Conservation (phyloP, 371 early-diverging fungal genomes). For the Chytridium lagenaria region DNA sequence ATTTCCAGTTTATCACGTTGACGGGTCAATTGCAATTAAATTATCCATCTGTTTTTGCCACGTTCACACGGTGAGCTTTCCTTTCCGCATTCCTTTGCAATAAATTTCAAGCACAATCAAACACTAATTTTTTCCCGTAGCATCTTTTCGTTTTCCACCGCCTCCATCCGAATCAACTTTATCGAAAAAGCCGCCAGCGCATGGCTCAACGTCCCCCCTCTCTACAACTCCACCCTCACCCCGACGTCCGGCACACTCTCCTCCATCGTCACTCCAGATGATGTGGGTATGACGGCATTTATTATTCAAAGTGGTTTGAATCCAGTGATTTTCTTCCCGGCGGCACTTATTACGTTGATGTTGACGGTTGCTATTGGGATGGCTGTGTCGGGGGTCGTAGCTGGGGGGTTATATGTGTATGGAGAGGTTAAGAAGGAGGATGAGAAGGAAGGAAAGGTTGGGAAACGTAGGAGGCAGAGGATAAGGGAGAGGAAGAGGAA, state of each 20-base stretch:
- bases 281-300: slow-evolving; percentile 23
- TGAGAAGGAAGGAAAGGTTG: slow-evolving; percentile 10
- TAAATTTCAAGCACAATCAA: neutral
- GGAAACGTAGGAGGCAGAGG: neutral
- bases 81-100: no score
- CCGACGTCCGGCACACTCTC: neutral
- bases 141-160: slow-evolving; percentile 21
- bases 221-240: neutral
- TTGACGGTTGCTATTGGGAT: neutral
- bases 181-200: neutral
- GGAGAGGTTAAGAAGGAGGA: slow-evolving; percentile 1
- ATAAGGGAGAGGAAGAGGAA: neutral
- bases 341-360: slow-evolving; percentile 10
- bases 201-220: neutral
- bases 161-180: slow-evolving; percentile 5
- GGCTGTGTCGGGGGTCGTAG: slow-evolving; percentile 7
- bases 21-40: slow-evolving; percentile 26
- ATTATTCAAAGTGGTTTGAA: neutral
- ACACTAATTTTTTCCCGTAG: no score
- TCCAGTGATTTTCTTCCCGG: slow-evolving; percentile 20
- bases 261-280: neutral
- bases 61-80: slow-evolving; percentile 18
- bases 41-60: slow-evolving; percentile 22
- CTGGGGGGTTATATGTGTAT: neutral
- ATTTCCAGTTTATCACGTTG: slow-evolving; percentile 29